These are phyloP conservation scores for Davidsoniella neocaledoniae DNA, from an alignment of 2,329 filamentous ascomycete genomes.

Conservation along the genomic window DNA sequence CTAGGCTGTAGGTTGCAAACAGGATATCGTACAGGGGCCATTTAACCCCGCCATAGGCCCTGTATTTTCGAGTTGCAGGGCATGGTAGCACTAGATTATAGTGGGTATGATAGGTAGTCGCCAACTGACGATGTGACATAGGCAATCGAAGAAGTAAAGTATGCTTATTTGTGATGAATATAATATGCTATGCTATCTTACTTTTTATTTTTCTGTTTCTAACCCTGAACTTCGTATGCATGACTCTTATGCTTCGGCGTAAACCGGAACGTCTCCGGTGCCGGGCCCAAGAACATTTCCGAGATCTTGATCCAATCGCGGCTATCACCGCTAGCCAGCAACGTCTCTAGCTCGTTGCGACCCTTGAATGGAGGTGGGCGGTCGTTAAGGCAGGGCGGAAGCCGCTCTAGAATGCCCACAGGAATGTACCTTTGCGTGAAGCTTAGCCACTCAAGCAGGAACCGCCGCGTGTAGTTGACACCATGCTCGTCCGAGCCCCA, in stretches of 20 bases:
- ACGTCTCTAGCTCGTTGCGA: conserved; percentile 80
- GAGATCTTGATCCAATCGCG: conserved; percentile 99
- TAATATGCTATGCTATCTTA: not conserved
- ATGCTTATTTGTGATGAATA: not conserved
- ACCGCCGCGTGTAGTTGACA: conserved; percentile 75
- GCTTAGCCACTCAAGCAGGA: conserved; percentile 89
- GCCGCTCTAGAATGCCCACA: conserved; percentile 68
- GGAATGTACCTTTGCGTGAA: conserved; percentile 88
- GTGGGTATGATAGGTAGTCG: not conserved
- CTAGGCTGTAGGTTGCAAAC: too few species aligned
- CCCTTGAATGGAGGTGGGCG: conserved; percentile 71
- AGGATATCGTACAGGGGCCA: too few species aligned
- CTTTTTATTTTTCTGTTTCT: conserved; percentile 8
- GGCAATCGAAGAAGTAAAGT: not conserved
- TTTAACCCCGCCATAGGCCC: too few species aligned
- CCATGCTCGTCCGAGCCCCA: conserved; percentile 96
- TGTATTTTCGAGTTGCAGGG: too few species aligned
- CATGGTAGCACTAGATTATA: not conserved
- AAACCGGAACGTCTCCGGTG: conserved; percentile 81
- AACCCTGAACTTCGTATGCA: conserved; percentile 59
- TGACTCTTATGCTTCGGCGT: conserved; percentile 97
- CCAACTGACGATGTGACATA: too few species aligned
- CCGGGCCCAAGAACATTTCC: conserved; percentile 93
- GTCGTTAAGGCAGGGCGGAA: conserved; percentile 81
- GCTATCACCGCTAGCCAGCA: conserved; percentile 80